Percentiles rank a stretch among this genome's conserved stretches.
Evolutionary conservation across 169 alveolate species (phyloP).

Genomic region (Perkinsus olseni): DNA sequence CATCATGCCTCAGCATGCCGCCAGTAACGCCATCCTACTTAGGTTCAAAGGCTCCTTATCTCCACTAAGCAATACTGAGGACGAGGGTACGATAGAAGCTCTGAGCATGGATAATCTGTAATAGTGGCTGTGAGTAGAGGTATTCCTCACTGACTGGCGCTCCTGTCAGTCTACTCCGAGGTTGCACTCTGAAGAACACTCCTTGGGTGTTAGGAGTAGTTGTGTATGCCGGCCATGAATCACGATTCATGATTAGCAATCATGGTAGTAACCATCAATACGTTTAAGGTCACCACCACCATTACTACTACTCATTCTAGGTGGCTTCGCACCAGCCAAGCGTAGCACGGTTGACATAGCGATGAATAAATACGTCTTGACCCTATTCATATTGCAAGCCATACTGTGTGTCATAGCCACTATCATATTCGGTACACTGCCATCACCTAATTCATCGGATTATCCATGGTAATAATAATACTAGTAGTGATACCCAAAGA

Average conservation of each 20-base stretch:
- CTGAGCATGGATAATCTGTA: not conserved
- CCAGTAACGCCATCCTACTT: not conserved
- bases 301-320: not conserved
- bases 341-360: not conserved
- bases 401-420: not conserved
- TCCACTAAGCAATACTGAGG: not conserved
- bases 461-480: not conserved
- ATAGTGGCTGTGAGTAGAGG: not conserved
- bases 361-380: not conserved
- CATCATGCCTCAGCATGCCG: not conserved
- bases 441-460: not conserved
- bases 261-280: not conserved
- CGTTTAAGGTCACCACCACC: not conserved
- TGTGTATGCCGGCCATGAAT: slow-evolving; percentile 57
- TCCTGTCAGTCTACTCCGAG: slow-evolving; percentile 38
- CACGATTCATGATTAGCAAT: slow-evolving; percentile 27
- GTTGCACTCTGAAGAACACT: slow-evolving; percentile 48
- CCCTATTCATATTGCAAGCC: not conserved
- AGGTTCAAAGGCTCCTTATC: not conserved
- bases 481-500: not conserved
- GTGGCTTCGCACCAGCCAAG: not conserved
- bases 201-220: slow-evolving; percentile 53
- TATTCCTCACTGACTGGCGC: not conserved
- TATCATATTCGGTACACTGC: not conserved
- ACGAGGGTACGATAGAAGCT: not conserved